Percentiles rank a stretch among this genome's conserved stretches.
phyloP scores from a whole-genome alignment of 2,329 filamentous ascomycete species.

The Penicillium sp. region DNA sequence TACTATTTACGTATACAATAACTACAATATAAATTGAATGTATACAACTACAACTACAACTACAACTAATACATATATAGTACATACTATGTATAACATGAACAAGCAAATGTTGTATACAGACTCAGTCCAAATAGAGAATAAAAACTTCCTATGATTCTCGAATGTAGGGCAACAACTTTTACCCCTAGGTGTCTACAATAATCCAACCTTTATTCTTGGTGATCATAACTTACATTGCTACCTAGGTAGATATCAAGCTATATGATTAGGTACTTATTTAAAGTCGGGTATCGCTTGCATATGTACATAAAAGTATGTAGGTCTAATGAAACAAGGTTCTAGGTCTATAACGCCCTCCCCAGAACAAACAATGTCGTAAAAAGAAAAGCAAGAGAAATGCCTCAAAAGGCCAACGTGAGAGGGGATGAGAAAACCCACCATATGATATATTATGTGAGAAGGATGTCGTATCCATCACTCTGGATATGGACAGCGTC shows the following conservation, averaged over 20 bases:
- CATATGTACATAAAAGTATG: neutral
- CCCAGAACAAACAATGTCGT: neutral
- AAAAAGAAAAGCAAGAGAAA: neutral
- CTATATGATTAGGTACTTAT: neutral
- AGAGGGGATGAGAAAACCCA: neutral
- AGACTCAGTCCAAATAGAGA: neutral
- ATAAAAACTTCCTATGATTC: neutral
- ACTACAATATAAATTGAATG: too few species aligned
- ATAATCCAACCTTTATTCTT: neutral
- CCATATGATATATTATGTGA: conserved; percentile 38
- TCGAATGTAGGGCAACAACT: neutral
- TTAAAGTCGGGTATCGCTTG: neutral
- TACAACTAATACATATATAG: too few species aligned
- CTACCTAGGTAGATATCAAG: too few species aligned
- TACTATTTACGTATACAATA: neutral
- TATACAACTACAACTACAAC: too few species aligned
- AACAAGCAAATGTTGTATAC: too few species aligned
- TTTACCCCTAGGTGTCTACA: neutral
- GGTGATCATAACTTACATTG: neutral
- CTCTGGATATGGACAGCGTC: conserved; percentile 55
- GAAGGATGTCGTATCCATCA: conserved; percentile 61
- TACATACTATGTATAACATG: too few species aligned
- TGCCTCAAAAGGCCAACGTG: neutral
- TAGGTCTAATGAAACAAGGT: neutral
- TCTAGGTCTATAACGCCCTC: neutral